These are phyloP conservation scores for Rehmannia glutinosa DNA, from an alignment of 257 asterid species.

Conservation along the genomic window DNA sequence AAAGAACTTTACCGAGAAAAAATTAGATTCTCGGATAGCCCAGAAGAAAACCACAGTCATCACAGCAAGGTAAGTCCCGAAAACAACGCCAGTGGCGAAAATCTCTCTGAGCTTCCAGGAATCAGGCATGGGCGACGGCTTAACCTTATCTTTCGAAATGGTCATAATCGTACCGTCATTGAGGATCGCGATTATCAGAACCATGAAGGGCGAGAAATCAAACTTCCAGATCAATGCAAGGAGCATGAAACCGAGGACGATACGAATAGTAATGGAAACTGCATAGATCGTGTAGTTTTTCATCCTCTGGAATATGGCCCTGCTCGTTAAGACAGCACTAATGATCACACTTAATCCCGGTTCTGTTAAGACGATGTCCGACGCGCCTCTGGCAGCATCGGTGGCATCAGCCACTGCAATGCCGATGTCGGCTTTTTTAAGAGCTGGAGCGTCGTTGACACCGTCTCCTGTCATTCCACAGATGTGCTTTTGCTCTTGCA, in stretches of 20 bases:
- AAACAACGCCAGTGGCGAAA: conserved; percentile 59
- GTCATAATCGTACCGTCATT: conserved; percentile 68
- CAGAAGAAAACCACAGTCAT: conserved; percentile 63
- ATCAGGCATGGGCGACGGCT: conserved; percentile 58
- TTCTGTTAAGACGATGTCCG: conserved; percentile 53
- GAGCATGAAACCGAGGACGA: conserved; percentile 60
- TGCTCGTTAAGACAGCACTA: conserved; percentile 47
- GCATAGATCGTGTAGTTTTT: conserved; percentile 66
- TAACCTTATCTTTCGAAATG: conserved; percentile 55
- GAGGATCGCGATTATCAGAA: conserved; percentile 55
- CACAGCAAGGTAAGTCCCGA: conserved; percentile 54
- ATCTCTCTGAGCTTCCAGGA: conserved; percentile 66
- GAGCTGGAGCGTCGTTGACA: conserved; percentile 60
- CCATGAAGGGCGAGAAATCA: conserved; percentile 68
- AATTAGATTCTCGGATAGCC: conserved; percentile 34
- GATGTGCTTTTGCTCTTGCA: conserved; percentile 52
- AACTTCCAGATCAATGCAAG: conserved; percentile 60
- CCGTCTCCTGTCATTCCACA: conserved; percentile 71
- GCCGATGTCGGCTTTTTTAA: conserved; percentile 54
- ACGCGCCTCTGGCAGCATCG: conserved; percentile 53
- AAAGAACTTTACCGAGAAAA: conserved; percentile 47
- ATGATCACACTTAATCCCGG: conserved; percentile 53
- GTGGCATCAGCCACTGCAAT: conserved; percentile 65
- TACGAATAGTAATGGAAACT: conserved; percentile 56
- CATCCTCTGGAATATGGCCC: conserved; percentile 67